These are phyloP conservation scores for Chrysosporium queenslandicum DNA, from an alignment of 2,329 filamentous ascomycete species.

Conservation along the genomic window DNA sequence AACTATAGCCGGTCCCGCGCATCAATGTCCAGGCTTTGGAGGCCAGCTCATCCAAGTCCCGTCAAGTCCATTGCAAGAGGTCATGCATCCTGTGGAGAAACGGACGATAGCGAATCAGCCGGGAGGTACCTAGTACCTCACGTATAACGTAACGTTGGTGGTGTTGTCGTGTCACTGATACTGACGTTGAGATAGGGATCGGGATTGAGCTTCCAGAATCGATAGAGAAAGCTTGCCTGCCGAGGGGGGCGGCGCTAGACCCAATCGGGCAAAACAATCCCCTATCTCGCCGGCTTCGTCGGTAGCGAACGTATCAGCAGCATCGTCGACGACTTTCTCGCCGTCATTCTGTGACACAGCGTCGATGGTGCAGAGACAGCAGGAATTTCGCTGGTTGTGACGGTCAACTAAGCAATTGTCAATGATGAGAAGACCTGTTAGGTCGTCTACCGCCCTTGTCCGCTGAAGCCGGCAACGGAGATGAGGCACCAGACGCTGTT, in stretches of 20 bases:
- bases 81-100: background rate
- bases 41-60: background rate
- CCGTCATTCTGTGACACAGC: no score
- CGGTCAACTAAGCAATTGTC: background rate
- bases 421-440: background rate
- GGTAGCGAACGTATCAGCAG: background rate
- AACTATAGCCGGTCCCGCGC: background rate
- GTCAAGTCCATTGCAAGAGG: background rate
- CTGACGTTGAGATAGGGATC: background rate
- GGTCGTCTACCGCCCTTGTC: no score
- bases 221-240: background rate
- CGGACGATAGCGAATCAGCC: background rate
- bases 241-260: conserved; percentile 27
- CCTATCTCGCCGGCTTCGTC: conserved; percentile 6
- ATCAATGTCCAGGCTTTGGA: background rate
- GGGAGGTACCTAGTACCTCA: background rate
- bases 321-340: background rate
- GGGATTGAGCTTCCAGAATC: background rate
- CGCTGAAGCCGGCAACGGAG: no score
- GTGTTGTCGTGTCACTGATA: background rate
- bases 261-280: conserved; percentile 51
- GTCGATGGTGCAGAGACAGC: no score
- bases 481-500: no score
- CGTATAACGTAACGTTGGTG: background rate
- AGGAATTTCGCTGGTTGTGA: background rate